These are phyloP conservation scores for Crucibulum laeve DNA, from an alignment of 768 basidiomycete species.

Conservation along the genomic window DNA sequence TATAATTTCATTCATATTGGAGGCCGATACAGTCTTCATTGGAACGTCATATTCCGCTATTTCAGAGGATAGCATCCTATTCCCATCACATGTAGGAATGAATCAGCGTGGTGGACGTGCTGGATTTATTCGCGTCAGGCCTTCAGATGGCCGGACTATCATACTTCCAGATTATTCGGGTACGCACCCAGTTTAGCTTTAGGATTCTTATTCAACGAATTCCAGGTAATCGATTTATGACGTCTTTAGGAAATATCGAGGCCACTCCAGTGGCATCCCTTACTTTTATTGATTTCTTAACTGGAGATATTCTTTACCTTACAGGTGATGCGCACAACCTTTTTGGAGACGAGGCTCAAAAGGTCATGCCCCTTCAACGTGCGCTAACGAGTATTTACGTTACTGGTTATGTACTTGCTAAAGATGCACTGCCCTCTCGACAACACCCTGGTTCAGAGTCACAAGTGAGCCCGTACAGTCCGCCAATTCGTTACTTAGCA, in stretches of 20 bases:
- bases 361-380: slow-evolving; percentile 53
- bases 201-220: slow-evolving; percentile 1
- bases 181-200: background rate
- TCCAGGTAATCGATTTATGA: slow-evolving; percentile 59
- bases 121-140: slow-evolving; percentile 58
- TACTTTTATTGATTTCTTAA: slow-evolving; percentile 49
- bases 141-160: slow-evolving; percentile 43
- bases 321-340: slow-evolving; percentile 53
- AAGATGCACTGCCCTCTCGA: slow-evolving; percentile 50
- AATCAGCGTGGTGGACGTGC: slow-evolving; percentile 63
- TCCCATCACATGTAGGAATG: slow-evolving; percentile 58
- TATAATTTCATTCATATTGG: slow-evolving; percentile 41
- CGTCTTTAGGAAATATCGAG: slow-evolving; percentile 59
- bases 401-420: slow-evolving; percentile 50
- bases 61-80: slow-evolving; percentile 28
- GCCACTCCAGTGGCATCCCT: slow-evolving; percentile 52
- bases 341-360: slow-evolving; percentile 40
- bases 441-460: slow-evolving; percentile 23
- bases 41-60: slow-evolving; percentile 45
- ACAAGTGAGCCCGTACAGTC: slow-evolving; percentile 49
- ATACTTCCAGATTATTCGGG: slow-evolving; percentile 4
- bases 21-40: slow-evolving; percentile 51
- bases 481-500: slow-evolving; percentile 47
- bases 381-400: slow-evolving; percentile 42
- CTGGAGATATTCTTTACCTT: slow-evolving; percentile 56